Base-by-base conservation (phyloP, 2,329 filamentous ascomycete species). In the Stromatinia cepivora region DNA sequence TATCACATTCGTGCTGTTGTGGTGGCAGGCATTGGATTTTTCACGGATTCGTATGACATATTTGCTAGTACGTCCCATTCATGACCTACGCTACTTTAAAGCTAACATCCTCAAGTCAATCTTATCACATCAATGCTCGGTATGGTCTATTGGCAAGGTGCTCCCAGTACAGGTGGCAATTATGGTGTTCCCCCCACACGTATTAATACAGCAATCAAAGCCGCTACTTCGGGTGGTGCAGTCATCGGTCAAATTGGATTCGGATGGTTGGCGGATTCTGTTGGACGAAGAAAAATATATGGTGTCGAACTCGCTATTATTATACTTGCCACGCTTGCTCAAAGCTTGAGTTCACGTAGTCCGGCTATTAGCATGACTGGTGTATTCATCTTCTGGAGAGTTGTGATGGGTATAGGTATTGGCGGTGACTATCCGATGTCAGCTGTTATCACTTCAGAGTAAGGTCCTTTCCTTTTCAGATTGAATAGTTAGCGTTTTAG, bases 391-490 rank as follows among this genome's bases (percentile, higher is more conserved):
- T 93, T 92, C 80, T 93, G 90, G 90, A 86, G 91, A 78, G 86
- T 92, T 0, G 81, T 93, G 67, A 92, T 93, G 90, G 91, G 91
- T 48, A 84, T 93, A 70, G 91, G 90, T 42, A 92, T 93, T 64
- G 91, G 92, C 73, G 92, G 92, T 71, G 92, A 95, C 77, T 95
- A 95, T 78, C 92, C 92, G 2, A 82, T 95, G 9, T 91, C 87
- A 58, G 90, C 90, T 0, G 90, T 95, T 0, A 77, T 77, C 36
- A 94, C 91, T 7, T 90, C 92, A 15, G 92, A 95, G 84, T 77
- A 71, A 61, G 74, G 17, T n/a, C 2, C 83, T n/a, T 56, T 56
- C 20, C 34, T 36, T 39, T 31, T 53, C 3, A 2, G 17, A 8
- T 66, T 1, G 8, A 56, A 1, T 11, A 22, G 15, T 46, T 52